Percentiles rank a stretch among this genome's conserved stretches.
Evolutionary conservation across 2,329 filamentous ascomycete species (phyloP).

Genomic region (Madurella fahalii): DNA sequence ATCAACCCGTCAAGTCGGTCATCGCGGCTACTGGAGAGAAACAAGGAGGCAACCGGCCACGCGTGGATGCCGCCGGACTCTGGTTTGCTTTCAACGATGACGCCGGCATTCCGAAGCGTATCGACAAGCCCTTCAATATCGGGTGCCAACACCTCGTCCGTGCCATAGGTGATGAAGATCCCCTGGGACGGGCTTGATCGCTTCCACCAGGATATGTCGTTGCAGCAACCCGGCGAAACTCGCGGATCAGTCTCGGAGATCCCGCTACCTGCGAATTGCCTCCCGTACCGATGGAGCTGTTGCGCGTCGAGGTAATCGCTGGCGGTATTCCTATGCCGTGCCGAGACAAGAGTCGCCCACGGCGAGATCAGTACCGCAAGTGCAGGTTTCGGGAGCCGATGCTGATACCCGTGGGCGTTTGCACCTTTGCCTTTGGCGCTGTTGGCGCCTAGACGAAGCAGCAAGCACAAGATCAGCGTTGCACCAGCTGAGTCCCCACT

Average conservation of each 20-base stretch:
- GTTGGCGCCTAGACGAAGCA: slow-evolving; percentile 59
- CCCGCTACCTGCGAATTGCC: slow-evolving; percentile 59
- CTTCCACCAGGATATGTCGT: slow-evolving; percentile 62
- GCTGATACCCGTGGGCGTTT: slow-evolving; percentile 4
- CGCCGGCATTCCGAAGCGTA: slow-evolving; percentile 49
- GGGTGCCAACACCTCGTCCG: slow-evolving; percentile 71
- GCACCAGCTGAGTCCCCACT: slow-evolving; percentile 78
- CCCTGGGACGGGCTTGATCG: slow-evolving; percentile 62
- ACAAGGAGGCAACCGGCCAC: slow-evolving; percentile 71
- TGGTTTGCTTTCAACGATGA: slow-evolving; percentile 54
- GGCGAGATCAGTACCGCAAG: slow-evolving; percentile 73
- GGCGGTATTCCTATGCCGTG: slow-evolving; percentile 61
- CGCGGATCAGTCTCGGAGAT: slow-evolving; percentile 47
- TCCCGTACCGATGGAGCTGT: slow-evolving; percentile 65
- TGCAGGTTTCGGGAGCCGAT: slow-evolving; percentile 21
- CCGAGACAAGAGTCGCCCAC: slow-evolving; percentile 71
- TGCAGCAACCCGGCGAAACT: slow-evolving; percentile 69
- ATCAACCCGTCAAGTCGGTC: slow-evolving; percentile 50
- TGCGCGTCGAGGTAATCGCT: slow-evolving; percentile 71
- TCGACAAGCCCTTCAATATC: slow-evolving; percentile 61
- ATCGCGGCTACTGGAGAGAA: slow-evolving; percentile 46
- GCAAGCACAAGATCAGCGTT: slow-evolving; percentile 66
- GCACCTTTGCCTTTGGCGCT: slow-evolving; percentile 25
- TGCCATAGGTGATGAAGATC: slow-evolving; percentile 67
- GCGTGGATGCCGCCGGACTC: slow-evolving; percentile 70